phyloP scores from a whole-genome alignment of 2,329 filamentous ascomycete genomes.

The Diplodia seriata region DNA sequence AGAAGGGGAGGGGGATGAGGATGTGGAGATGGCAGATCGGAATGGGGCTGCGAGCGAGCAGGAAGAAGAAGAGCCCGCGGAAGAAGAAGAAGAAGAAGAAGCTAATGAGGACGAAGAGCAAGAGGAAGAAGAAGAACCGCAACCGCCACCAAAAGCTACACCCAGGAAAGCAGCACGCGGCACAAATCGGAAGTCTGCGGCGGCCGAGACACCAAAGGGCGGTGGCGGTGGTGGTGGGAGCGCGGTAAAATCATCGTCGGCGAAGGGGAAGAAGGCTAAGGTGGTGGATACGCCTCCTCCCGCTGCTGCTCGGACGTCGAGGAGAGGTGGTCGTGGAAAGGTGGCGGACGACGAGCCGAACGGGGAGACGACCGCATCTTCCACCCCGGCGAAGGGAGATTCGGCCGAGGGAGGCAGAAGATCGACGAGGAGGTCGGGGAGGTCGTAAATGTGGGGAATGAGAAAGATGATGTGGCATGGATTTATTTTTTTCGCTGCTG shows the following conservation, averaged over 20 bases:
- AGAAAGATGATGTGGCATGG: background rate
- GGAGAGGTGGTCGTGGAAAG: background rate
- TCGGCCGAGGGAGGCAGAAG: background rate
- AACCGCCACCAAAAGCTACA: constrained; percentile 32
- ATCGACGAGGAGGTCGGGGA: constrained; percentile 14
- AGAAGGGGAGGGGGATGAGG: constrained; percentile 39
- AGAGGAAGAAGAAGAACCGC: constrained; percentile 39
- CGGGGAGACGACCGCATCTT: background rate
- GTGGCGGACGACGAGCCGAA: background rate
- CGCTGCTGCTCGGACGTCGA: background rate
- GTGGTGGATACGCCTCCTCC: background rate
- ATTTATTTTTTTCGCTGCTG: background rate
- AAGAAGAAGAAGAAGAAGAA: constrained; percentile 34
- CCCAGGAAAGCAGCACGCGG: constrained; percentile 6
- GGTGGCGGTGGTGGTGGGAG: background rate
- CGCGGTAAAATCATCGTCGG: background rate
- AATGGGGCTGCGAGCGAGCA: background rate
- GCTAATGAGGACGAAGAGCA: constrained; percentile 33
- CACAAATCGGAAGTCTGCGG: constrained; percentile 3
- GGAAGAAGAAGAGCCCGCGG: constrained; percentile 33
- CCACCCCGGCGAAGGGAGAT: constrained; percentile 6
- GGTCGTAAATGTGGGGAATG: background rate
- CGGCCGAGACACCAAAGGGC: background rate
- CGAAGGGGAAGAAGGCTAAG: background rate
- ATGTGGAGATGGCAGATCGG: constrained; percentile 39